Evolutionary conservation across 805 yeast genomes (phyloP).

Genomic region (Saccharomycopsis sp.): DNA sequence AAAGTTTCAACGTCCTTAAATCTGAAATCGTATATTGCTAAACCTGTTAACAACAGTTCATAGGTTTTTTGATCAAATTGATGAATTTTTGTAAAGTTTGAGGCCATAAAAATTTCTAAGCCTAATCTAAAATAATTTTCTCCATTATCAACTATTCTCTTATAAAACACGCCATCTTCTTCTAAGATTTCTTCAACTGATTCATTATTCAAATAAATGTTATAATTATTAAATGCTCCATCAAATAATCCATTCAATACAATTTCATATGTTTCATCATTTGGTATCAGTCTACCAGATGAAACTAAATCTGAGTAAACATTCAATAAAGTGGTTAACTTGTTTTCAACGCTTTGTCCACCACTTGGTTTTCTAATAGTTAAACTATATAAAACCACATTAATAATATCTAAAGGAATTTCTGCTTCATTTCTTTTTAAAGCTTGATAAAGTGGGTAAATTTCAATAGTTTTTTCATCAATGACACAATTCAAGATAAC

Average conservation of each 20-base stretch:
- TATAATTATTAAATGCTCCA: constrained; percentile 13
- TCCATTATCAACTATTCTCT: constrained; percentile 12
- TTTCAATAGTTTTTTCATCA: background rate
- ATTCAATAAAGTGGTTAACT: constrained; percentile 13
- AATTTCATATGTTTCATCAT: constrained; percentile 10
- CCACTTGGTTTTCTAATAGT: constrained; percentile 7
- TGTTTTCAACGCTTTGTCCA: constrained; percentile 16
- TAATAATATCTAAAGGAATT: constrained; percentile 7
- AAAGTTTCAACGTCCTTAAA: constrained; percentile 9
- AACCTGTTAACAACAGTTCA: constrained; percentile 13
- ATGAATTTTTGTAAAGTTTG: constrained; percentile 11
- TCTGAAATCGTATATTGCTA: constrained; percentile 12
- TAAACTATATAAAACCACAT: constrained; percentile 11
- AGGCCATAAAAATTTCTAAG: constrained; percentile 17
- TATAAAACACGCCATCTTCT: constrained; percentile 8
- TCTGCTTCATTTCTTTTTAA: constrained; percentile 12
- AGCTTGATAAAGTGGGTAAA: constrained; percentile 18
- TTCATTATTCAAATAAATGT: constrained; percentile 5
- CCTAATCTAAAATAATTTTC: constrained; percentile 16
- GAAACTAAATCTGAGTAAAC: constrained; percentile 17
- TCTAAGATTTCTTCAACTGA: constrained; percentile 9
- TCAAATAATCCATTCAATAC: constrained; percentile 12
- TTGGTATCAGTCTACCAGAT: constrained; percentile 11
- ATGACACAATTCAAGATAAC: no score
- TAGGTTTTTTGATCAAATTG: constrained; percentile 8